Evolutionary conservation across 139 green algal species (phyloP).

Genomic region (Choricystis sp.): DNA sequence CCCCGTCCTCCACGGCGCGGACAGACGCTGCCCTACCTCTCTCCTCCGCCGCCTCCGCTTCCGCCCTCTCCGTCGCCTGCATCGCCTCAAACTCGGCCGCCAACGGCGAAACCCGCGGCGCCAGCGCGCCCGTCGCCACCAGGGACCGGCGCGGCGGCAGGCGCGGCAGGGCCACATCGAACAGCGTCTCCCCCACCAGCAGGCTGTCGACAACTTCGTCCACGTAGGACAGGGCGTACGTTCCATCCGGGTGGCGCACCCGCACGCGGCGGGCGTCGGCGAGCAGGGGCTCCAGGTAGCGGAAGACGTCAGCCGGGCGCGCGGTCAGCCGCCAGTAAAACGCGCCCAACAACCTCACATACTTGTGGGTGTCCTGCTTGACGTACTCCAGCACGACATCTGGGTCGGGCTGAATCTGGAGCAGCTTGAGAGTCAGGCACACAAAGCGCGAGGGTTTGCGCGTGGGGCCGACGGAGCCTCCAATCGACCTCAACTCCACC

Average conservation of each 20-base stretch:
- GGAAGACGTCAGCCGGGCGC: conserved; percentile 77
- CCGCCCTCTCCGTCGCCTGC: not conserved
- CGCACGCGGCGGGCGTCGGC: conserved; percentile 87
- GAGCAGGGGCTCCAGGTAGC: conserved; percentile 94
- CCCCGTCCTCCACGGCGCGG: conserved; percentile 7
- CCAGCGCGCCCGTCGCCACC: conserved; percentile 41
- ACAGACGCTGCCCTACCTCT: not conserved
- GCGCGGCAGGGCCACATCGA: conserved; percentile 81
- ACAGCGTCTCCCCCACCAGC: conserved; percentile 77
- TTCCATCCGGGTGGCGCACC: conserved; percentile 9
- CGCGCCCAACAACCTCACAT: conserved; percentile 72
- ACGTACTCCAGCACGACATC: conserved; percentile 99
- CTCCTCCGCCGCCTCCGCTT: conserved; percentile 4
- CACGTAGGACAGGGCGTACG: conserved; percentile 56
- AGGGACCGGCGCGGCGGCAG: conserved; percentile 50
- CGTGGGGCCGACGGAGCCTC: conserved; percentile 74
- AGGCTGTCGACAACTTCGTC: conserved; percentile 83
- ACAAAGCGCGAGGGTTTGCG: conserved; percentile 80
- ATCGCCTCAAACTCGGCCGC: conserved; percentile 66
- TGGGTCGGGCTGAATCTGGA: conserved; percentile 94
- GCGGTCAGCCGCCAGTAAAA: conserved; percentile 94
- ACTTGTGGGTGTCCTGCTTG: conserved; percentile 97
- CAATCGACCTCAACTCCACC: conserved; percentile 45
- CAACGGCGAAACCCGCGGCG: conserved; percentile 49
- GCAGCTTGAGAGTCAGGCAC: conserved; percentile 91